Percentiles rank a stretch among this genome's conserved stretches.
Conservation (phyloP, 2,329 filamentous ascomycete genomes). For the Thermoascus crustaceus region DNA sequence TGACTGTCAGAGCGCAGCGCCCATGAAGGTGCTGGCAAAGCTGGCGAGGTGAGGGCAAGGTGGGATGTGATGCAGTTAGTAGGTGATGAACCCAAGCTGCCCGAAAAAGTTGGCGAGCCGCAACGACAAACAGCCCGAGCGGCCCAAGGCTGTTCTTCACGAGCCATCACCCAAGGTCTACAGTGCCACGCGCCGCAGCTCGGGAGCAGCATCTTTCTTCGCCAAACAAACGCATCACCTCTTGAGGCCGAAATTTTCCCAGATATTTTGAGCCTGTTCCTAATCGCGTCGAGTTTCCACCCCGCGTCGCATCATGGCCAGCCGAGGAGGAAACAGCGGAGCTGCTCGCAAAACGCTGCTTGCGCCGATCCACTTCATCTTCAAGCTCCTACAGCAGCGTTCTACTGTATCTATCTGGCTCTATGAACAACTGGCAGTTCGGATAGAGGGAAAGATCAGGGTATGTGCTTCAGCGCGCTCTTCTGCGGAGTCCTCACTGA, state of each 20-base stretch:
- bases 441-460: slow-evolving; percentile 94
- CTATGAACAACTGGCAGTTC: slow-evolving; percentile 87
- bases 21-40: slow-evolving; percentile 6
- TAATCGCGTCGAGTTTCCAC: no score
- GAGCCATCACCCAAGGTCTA: slow-evolving; percentile 1
- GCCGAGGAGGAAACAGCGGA: slow-evolving; percentile 43
- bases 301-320: slow-evolving; percentile 39
- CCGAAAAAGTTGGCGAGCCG: slow-evolving; percentile 25
- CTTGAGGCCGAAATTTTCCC: no score
- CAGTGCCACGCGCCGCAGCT: slow-evolving; percentile 3
- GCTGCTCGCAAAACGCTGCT: slow-evolving; percentile 60
- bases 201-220: no score
- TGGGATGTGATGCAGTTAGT: slow-evolving; percentile 17
- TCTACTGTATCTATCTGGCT: slow-evolving; percentile 90
- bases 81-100: slow-evolving; percentile 12
- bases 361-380: slow-evolving; percentile 79
- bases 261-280: no score
- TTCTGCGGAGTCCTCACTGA: slow-evolving; percentile 3
- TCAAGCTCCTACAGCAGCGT: slow-evolving; percentile 80
- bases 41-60: slow-evolving; percentile 9
- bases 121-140: slow-evolving; percentile 9
- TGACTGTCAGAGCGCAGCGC: neutral
- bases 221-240: no score
- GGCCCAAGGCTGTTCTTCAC: neutral
- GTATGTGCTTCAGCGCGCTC: slow-evolving; percentile 45